Evolutionary conservation across 1,139 yeast species (phyloP).

Genomic region (Yamadazyma dendronema): DNA sequence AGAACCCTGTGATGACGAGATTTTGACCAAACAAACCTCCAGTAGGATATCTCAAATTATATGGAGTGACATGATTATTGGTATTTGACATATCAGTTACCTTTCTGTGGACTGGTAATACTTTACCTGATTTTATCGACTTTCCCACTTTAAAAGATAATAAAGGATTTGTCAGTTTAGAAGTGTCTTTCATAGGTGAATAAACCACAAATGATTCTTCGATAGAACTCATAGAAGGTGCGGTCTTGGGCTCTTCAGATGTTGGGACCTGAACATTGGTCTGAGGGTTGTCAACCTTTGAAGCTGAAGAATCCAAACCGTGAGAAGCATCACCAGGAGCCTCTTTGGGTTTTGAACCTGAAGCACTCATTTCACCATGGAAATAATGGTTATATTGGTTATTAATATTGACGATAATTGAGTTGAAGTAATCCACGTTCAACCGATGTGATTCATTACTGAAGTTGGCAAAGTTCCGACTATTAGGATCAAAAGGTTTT

Average conservation of each 20-base stretch:
- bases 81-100: conserved; percentile 13
- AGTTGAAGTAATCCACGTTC: conserved; percentile 31
- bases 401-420: conserved; percentile 33
- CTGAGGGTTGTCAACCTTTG: too few species aligned
- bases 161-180: conserved; percentile 30
- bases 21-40: conserved; percentile 64
- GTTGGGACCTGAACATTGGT: not conserved
- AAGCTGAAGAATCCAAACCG: not conserved
- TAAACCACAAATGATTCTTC: conserved; percentile 39
- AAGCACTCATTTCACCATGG: conserved; percentile 10
- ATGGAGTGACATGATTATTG: conserved; percentile 22
- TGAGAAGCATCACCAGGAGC: not conserved
- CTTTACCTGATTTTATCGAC: conserved; percentile 31
- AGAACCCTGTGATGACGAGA: conserved; percentile 57
- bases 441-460: conserved; percentile 21
- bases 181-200: conserved; percentile 26
- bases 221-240: not conserved
- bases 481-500: conserved; percentile 7
- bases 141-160: conserved; percentile 37
- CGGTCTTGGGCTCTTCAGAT: conserved; percentile 1
- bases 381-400: conserved; percentile 26
- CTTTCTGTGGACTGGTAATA: conserved; percentile 27
- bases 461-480: conserved; percentile 15
- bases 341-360: too few species aligned
- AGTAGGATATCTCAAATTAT: conserved; percentile 50